Conservation (phyloP, 202 grass and related monocot genomes). For the Setaria viridis region DNA sequence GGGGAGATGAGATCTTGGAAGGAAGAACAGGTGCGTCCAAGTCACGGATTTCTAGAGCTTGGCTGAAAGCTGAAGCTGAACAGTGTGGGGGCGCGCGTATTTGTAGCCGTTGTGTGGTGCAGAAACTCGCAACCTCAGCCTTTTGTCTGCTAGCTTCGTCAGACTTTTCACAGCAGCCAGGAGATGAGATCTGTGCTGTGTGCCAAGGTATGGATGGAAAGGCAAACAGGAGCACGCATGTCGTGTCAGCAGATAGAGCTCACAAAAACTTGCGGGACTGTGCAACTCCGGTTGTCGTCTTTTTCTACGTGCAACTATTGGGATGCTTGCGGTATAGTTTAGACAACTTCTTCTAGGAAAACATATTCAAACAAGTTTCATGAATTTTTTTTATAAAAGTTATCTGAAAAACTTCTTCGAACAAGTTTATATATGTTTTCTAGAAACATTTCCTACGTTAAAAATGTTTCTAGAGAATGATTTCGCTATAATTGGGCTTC, state of each 20-base stretch:
- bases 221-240: constrained; percentile 26
- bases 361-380: too few species aligned
- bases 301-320: neutral
- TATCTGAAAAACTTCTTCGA: too few species aligned
- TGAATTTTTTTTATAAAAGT: too few species aligned
- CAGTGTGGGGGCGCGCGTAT: neutral
- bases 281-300: neutral
- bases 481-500: too few species aligned
- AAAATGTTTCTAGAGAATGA: too few species aligned
- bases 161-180: neutral
- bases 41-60: constrained; percentile 12
- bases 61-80: too few species aligned
- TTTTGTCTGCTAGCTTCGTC: neutral
- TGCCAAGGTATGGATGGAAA: neutral
- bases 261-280: constrained; percentile 30
- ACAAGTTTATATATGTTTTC: too few species aligned
- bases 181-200: neutral
- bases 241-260: constrained; percentile 49
- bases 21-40: neutral
- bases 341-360: too few species aligned
- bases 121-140: neutral
- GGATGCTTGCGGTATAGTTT: too few species aligned
- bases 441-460: too few species aligned
- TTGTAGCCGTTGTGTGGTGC: constrained; percentile 45
- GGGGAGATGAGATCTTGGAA: neutral